Conservation (phyloP, 2,329 filamentous ascomycete genomes). For the Stemphylium lycopersici region DNA sequence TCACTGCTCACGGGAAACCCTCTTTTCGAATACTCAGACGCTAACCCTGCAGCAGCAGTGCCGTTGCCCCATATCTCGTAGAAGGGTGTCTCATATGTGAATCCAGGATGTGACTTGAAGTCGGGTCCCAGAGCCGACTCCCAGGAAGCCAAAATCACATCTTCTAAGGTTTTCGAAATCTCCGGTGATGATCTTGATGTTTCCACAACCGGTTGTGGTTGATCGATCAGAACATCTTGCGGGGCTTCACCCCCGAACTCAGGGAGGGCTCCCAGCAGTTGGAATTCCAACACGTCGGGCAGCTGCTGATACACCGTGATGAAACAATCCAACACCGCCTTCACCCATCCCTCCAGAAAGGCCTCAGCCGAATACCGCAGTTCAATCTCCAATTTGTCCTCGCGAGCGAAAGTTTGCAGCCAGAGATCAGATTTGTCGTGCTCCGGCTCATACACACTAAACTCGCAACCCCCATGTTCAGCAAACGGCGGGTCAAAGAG, state of each 20-base stretch:
- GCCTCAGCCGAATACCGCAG: constrained; percentile 1
- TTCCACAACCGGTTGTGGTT: background rate
- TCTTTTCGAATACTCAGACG: background rate
- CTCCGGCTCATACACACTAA: constrained; percentile 2
- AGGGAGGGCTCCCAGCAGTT: background rate
- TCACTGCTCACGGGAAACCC: background rate
- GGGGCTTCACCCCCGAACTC: background rate
- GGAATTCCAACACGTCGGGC: background rate
- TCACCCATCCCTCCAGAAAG: background rate
- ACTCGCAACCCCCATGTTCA: background rate
- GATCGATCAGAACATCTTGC: background rate
- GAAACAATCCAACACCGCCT: background rate
- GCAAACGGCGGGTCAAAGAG: background rate
- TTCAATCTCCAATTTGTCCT: constrained; percentile 1
- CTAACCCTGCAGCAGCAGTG: background rate
- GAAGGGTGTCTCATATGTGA: constrained; percentile 2
- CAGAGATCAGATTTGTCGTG: constrained; percentile 10
- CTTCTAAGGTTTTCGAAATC: background rate
- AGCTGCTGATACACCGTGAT: background rate
- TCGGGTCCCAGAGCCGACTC: constrained; percentile 4
- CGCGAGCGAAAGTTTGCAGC: constrained; percentile 4
- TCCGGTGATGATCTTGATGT: background rate
- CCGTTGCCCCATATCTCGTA: constrained; percentile 6
- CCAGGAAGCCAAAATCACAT: constrained; percentile 3
- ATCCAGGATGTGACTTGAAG: constrained; percentile 3